Base-by-base conservation (phyloP, 495 filamentous ascomycete genomes). In the Penicillium pancosmium region DNA sequence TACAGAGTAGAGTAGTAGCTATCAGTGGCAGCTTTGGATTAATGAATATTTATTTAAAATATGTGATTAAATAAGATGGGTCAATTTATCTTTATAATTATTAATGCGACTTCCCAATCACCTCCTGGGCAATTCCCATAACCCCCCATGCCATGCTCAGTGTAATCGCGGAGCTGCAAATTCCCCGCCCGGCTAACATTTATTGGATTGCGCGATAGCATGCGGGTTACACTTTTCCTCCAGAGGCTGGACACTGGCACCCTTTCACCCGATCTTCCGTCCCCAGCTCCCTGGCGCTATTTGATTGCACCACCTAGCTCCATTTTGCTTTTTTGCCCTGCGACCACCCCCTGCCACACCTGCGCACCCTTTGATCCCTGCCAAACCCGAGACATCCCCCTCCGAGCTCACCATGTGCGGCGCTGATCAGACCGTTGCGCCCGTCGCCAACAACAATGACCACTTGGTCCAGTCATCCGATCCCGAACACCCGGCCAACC, bases 401-500 rank as follows among this genome's bases (percentile, higher is more conserved):
- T 15, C 36, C 44, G 38, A 61, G 43, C 47, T 40, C 12, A 40
- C 36, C 61, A 67, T 69, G 61, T 55, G 55, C 61, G 33, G 53
- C 52, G 47, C 54, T 44, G 54, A 61, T 41, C 67, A 75, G 71
- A 50, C 57, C 43, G 65, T 71, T 34, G 71, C 62, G 54, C 52
- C 60, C 57, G 36, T 63, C 50, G 60, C 62, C 33, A 84, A 83
- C 71, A 86, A 88, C 27, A 31, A 31, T 70, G 89, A 96, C 77
- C 83, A 92, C 63, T 83, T 97, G 60, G 82, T 98, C 66, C 71
- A 72, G 53, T 83, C 81, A 5, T 46, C 67, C 6, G 78, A 83
- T 52, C 86, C 88, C 8, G 74, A 92, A 56, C 95, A 98, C 73
- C 94, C 94, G 16, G 92, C 93, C 54, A 98, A 98, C 75, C 79